Percentiles rank a stretch among this genome's conserved stretches.
Conservation (phyloP, 1,284 basidiomycete genomes). For the Trametes pubescens region DNA sequence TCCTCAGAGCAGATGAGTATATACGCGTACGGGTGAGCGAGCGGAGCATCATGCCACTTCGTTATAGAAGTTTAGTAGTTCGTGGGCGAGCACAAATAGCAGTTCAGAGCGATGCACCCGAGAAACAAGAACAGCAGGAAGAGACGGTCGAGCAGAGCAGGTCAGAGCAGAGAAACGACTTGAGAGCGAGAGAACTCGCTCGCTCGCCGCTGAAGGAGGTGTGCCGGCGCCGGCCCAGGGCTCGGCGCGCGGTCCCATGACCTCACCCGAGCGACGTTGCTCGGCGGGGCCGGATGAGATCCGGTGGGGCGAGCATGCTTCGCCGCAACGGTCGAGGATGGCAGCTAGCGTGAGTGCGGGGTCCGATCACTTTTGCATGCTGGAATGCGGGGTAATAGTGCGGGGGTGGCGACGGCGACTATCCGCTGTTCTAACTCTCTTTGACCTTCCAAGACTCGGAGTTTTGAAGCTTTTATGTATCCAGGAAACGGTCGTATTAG, state of each 20-base stretch:
- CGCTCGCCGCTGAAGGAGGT: neutral
- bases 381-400: conserved; percentile 10
- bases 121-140: neutral
- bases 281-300: conserved; percentile 19
- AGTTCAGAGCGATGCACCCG: too few relatives aligned
- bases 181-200: neutral
- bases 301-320: conserved; percentile 4
- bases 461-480: too few relatives aligned
- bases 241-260: conserved; percentile 17
- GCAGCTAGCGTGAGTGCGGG: conserved; percentile 1
- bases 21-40: conserved; percentile 11
- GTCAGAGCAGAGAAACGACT: neutral
- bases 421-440: too few relatives aligned
- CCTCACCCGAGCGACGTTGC: neutral
- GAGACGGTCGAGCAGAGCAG: neutral
- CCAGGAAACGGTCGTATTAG: too few relatives aligned
- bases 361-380: conserved; percentile 4
- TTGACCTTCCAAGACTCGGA: too few relatives aligned
- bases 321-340: neutral
- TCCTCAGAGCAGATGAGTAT: neutral
- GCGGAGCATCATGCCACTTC: conserved; percentile 4
- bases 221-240: conserved; percentile 12
- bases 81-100: neutral
- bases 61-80: neutral
- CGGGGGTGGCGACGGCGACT: conserved; percentile 3